These are phyloP conservation scores for Leccinum fuscescens DNA, from an alignment of 1,284 basidiomycete species.

Conservation along the genomic window DNA sequence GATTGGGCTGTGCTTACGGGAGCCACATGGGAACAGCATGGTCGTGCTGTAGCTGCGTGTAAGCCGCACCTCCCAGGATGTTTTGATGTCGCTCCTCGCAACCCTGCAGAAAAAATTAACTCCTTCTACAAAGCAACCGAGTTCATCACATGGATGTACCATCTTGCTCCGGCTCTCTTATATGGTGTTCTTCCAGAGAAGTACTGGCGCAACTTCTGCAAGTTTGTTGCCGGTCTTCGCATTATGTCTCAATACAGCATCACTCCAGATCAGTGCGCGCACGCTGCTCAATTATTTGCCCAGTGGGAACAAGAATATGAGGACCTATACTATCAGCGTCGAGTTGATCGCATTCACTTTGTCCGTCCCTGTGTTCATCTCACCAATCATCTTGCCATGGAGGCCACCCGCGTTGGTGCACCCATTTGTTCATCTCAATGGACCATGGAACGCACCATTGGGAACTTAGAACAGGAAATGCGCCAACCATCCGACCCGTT, in stretches of 20 bases:
- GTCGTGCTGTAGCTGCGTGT: too few species aligned
- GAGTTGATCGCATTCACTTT: background rate
- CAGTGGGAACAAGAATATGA: background rate
- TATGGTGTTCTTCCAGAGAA: background rate
- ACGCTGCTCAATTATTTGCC: background rate
- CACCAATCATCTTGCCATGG: background rate
- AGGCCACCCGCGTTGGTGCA: background rate
- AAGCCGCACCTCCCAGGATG: background rate
- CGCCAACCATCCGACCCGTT: background rate
- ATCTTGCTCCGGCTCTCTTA: background rate
- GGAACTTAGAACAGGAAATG: constrained; percentile 11
- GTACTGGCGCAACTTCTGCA: background rate
- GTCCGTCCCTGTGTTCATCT: background rate
- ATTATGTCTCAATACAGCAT: background rate
- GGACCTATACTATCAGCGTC: background rate
- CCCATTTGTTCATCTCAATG: constrained; percentile 15
- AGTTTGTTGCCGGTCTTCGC: background rate
- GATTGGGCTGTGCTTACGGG: too few species aligned
- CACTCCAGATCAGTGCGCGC: background rate
- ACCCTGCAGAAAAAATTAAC: background rate
- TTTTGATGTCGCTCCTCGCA: background rate
- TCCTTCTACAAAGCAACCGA: background rate
- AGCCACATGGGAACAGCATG: too few species aligned
- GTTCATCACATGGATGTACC: background rate
- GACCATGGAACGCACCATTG: constrained; percentile 15